phyloP scores from a whole-genome alignment of 345 rosid species.

The Geranium brycei region DNA sequence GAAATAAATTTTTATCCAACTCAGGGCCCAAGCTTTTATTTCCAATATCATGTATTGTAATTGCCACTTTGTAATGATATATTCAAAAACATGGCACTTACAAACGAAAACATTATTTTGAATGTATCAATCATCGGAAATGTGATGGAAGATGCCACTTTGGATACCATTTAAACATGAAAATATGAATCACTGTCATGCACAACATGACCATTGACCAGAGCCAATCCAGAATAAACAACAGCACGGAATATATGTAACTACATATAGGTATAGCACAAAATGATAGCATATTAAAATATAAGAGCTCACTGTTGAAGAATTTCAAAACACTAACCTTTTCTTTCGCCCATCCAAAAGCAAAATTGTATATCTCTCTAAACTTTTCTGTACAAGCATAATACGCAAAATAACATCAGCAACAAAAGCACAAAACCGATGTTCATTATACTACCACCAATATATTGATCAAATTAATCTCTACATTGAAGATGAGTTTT shows the following conservation, averaged over 20 bases:
- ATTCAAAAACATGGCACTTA: too few species aligned
- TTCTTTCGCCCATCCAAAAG: conserved; percentile 98
- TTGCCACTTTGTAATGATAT: too few species aligned
- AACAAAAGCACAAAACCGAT: background rate
- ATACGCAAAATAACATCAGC: conserved; percentile 4
- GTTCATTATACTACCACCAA: background rate
- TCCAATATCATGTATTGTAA: background rate
- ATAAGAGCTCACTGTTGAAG: background rate
- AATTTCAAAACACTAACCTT: conserved; percentile 41
- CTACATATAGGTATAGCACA: background rate
- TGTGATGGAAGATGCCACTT: too few species aligned
- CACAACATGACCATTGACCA: background rate
- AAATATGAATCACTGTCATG: too few species aligned
- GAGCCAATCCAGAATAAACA: background rate
- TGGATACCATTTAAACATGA: too few species aligned
- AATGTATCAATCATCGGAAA: too few species aligned
- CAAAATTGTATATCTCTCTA: conserved; percentile 81
- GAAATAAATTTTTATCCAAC: background rate
- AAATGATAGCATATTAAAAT: background rate
- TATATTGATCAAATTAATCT: background rate
- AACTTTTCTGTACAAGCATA: conserved; percentile 65
- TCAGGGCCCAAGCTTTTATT: background rate
- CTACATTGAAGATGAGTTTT: background rate
- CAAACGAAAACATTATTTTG: too few species aligned
- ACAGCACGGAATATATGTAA: too few species aligned